Conservation (phyloP, 495 filamentous ascomycete species). For the Baudoinia panamericana region DNA sequence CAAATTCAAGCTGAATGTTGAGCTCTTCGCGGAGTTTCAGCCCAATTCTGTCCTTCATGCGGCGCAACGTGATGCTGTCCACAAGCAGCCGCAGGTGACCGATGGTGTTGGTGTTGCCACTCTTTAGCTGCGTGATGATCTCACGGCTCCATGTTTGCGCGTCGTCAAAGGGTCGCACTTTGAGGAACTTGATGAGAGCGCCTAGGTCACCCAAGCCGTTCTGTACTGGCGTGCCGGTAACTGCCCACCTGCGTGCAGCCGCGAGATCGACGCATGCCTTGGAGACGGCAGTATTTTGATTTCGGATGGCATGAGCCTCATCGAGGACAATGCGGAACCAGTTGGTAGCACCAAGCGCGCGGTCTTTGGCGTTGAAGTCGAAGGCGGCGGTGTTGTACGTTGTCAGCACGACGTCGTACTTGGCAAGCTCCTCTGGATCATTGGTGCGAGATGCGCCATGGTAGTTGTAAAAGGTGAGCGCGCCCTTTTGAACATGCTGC, state of each 20-base stretch:
- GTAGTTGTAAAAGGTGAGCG: conserved; percentile 61
- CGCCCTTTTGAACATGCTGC: conserved; percentile 52
- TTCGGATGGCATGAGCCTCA: conserved; percentile 88
- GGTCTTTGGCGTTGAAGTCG: conserved; percentile 44
- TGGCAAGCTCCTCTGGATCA: conserved; percentile 50
- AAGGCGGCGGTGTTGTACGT: conserved; percentile 81
- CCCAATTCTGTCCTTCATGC: conserved; percentile 80
- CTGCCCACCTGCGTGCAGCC: conserved; percentile 80
- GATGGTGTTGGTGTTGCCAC: conserved; percentile 65
- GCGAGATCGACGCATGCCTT: conserved; percentile 72
- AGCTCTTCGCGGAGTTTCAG: conserved; percentile 47
- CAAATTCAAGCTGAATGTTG: conserved; percentile 48
- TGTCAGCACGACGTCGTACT: conserved; percentile 75
- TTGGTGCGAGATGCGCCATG: conserved; percentile 65
- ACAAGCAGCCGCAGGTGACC: conserved; percentile 81
- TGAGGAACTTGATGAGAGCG: conserved; percentile 80
- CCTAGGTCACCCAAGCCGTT: conserved; percentile 86
- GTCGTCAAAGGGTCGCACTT: conserved; percentile 76
- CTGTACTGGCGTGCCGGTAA: conserved; percentile 84
- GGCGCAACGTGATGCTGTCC: conserved; percentile 81
- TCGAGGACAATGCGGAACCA: conserved; percentile 96
- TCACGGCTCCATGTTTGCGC: conserved; percentile 56
- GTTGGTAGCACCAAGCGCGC: conserved; percentile 60
- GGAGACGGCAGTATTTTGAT: conserved; percentile 64
- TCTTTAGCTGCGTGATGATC: conserved; percentile 72